Base-by-base conservation (phyloP, 441 rosid species). In the Manihot esculenta region DNA sequence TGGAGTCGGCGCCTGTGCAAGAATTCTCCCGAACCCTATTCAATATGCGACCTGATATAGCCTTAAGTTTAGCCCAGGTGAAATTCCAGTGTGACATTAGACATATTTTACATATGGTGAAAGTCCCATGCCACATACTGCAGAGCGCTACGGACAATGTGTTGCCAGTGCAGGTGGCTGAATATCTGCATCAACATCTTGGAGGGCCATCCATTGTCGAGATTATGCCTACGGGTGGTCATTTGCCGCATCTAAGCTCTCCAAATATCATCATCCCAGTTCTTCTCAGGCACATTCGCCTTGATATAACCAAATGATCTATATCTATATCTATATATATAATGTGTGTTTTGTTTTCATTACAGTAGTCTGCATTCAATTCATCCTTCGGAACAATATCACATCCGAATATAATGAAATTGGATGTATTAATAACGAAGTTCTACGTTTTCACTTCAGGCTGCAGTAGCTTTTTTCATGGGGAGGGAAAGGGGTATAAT, bases 31-130 rank as follows among this genome's bases (percentile, higher is more conserved):
- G 94, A 45, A 91, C 93, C 10, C 81, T 91, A 2, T 91, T 87
- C 88, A 91, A 89, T 80, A 89, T 89, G 94, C 74, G 94, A 75
- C 94, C 94, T 0, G 96, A 89, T 82, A 93, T 93, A 47, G 90
- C 96, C 59, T 78, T 91, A 3, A 80, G 82, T 42, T 71, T 88
- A 24, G 89, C 76, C 8, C 89, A 87, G 54, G 79, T 78, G 72
- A 83, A 86, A 26, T 89, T 89, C 81, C 81, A 79, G 27, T 83
- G 85, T 33, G 94, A 91, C 76, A 73, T 84, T 82, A 79, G 94
- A 69, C 72, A 80, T 9, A 45, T 82, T 53, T 83, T 89, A 6
- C 54, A 80, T 50, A 74, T 77, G 62, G 88, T 89, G 23, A 72
- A 82, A 0, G 86, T 87, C 14, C 97, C 96, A 8, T 85, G 93